phyloP scores from a whole-genome alignment of 163 green algal species.

The Chloromonas sp. region DNA sequence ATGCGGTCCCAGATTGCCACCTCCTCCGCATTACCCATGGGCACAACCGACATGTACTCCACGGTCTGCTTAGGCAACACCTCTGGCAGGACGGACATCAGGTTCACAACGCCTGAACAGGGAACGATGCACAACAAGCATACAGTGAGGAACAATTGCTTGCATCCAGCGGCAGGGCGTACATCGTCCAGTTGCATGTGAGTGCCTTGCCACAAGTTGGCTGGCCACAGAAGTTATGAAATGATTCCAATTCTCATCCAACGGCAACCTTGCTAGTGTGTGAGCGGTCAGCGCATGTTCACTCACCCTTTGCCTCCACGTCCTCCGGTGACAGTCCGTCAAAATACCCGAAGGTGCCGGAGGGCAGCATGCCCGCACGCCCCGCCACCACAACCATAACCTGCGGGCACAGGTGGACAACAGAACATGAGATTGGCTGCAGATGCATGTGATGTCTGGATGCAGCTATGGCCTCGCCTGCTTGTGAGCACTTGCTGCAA shows the following conservation, averaged over 20 bases:
- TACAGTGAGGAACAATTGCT: neutral
- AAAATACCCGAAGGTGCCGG: constrained; percentile 47
- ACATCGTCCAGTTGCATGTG: neutral
- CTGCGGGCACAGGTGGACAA: constrained; percentile 13
- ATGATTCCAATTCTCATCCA: neutral
- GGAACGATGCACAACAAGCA: neutral
- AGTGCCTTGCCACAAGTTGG: neutral
- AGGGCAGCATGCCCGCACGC: constrained; percentile 36
- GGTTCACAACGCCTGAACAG: constrained; percentile 22
- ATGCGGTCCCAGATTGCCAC: constrained; percentile 62
- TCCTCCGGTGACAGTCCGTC: constrained; percentile 66
- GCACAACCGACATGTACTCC: constrained; percentile 32
- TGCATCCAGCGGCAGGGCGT: neutral
- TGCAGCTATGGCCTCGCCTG: too few relatives aligned
- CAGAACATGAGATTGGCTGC: neutral
- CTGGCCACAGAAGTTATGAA: neutral
- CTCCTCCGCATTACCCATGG: constrained; percentile 51
- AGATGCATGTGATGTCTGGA: too few relatives aligned
- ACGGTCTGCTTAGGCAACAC: constrained; percentile 18
- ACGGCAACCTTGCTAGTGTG: too few relatives aligned
- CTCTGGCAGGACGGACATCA: constrained; percentile 20
- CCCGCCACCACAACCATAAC: constrained; percentile 40
- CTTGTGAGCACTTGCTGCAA: too few relatives aligned
- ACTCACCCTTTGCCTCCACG: constrained; percentile 63
- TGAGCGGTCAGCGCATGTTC: neutral